A percentile compares a stretch with the other conserved stretches of the same genome.
Conservation (phyloP, 108 stramenopile species). For the Cyclotella atomus region DNA sequence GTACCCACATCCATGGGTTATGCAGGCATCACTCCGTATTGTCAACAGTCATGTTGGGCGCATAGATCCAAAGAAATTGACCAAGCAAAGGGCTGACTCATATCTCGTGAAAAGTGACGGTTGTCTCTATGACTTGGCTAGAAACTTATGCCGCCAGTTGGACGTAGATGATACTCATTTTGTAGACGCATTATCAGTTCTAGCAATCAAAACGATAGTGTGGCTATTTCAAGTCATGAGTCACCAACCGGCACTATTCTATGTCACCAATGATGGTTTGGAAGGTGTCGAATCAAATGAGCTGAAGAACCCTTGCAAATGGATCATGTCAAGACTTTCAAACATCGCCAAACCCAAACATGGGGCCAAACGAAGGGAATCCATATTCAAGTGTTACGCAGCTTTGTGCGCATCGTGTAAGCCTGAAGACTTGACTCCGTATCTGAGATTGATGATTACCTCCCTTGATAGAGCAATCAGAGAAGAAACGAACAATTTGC, state of each 20-base stretch:
- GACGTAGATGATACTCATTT: constrained; percentile 68
- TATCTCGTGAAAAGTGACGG: constrained; percentile 55
- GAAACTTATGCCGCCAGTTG: constrained; percentile 73
- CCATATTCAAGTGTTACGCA: constrained; percentile 86
- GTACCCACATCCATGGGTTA: constrained; percentile 80
- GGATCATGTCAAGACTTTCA: constrained; percentile 78
- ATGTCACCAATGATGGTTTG: constrained; percentile 23
- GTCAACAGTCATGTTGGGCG: constrained; percentile 52
- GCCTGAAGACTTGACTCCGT: constrained; percentile 50
- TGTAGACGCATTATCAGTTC: constrained; percentile 54
- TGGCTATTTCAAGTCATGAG: constrained; percentile 69
- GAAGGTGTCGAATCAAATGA: constrained; percentile 31
- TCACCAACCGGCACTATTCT: constrained; percentile 65
- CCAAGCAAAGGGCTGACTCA: constrained; percentile 27
- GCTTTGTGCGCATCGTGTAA: constrained; percentile 61
- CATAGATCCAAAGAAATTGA: constrained; percentile 37
- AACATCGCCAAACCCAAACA: constrained; percentile 77
- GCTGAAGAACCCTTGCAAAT: constrained; percentile 59
- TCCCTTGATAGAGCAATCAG: constrained; percentile 75
- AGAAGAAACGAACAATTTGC: constrained; percentile 64
- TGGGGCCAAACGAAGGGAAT: constrained; percentile 69
- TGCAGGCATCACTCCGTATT: constrained; percentile 65
- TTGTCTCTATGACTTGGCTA: constrained; percentile 63
- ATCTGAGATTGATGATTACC: constrained; percentile 82
- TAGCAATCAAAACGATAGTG: constrained; percentile 69